phyloP scores from a whole-genome alignment of 2,329 filamentous ascomycete species.

The Bipolaris gigantea region DNA sequence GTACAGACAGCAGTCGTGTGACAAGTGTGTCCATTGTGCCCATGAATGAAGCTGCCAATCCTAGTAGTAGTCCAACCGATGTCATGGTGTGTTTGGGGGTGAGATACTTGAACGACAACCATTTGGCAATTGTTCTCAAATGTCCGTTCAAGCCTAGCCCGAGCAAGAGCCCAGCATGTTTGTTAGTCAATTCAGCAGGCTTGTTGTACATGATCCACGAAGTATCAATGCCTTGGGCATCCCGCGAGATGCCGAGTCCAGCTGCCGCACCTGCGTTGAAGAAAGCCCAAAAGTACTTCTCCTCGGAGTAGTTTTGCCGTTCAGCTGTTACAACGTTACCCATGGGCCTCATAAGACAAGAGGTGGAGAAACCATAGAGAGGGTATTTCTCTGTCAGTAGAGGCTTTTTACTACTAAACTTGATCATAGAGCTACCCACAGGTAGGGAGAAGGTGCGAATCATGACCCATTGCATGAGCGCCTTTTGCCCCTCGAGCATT shows the following conservation, averaged over 20 bases:
- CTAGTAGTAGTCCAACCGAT: conserved; percentile 90
- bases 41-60: conserved; percentile 88
- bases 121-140: conserved; percentile 91
- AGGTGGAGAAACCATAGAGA: conserved; percentile 87
- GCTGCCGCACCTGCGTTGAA: conserved; percentile 97
- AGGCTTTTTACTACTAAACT: conserved; percentile 84
- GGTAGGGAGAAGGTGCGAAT: conserved; percentile 86
- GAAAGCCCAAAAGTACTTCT: conserved; percentile 97
- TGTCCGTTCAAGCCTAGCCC: conserved; percentile 93
- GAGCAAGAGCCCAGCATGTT: conserved; percentile 92
- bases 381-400: conserved; percentile 90
- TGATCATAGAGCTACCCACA: conserved; percentile 81
- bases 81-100: conserved; percentile 99
- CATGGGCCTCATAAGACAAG: conserved; percentile 86
- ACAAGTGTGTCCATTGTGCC: conserved; percentile 98
- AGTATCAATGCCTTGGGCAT: conserved; percentile 92
- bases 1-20: conserved; percentile 88
- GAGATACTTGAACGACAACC: conserved; percentile 98
- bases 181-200: conserved; percentile 85
- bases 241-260: conserved; percentile 84
- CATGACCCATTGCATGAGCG: conserved; percentile 82
- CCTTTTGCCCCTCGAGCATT: conserved; percentile 88
- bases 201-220: conserved; percentile 99
- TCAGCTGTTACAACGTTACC: conserved; percentile 95
- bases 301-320: conserved; percentile 82